Percentiles rank a stretch among this genome's conserved stretches.
Evolutionary conservation across 2,329 filamentous ascomycete genomes (phyloP).

Genomic region (Pseudogymnoascus sp.): DNA sequence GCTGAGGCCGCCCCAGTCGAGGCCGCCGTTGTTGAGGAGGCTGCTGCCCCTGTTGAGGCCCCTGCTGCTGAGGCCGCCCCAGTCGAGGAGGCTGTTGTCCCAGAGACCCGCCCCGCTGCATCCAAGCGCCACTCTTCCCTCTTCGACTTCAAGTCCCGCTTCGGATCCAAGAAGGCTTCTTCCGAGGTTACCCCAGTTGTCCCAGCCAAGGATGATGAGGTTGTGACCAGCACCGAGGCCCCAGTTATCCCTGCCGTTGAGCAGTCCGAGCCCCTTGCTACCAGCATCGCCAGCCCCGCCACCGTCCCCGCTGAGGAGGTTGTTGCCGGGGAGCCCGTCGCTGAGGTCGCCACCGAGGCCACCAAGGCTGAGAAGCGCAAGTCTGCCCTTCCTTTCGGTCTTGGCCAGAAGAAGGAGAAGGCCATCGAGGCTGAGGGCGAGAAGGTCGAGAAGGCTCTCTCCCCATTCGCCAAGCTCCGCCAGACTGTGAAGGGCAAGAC

Average conservation of each 20-base stretch:
- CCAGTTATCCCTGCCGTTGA: conserved; percentile 29
- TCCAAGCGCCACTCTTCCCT: conserved; percentile 28
- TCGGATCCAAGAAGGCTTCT: conserved; percentile 23
- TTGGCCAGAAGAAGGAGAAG: conserved; percentile 53
- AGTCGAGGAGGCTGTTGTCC: conserved; percentile 19
- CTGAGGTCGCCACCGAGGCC: conserved; percentile 28
- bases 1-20: conserved; percentile 22
- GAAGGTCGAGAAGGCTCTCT: conserved; percentile 23
- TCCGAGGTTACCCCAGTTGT: conserved; percentile 19
- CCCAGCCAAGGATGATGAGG: conserved; percentile 25
- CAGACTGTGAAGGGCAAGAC: conserved; percentile 27
- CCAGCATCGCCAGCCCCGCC: conserved; percentile 21
- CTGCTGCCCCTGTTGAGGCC: conserved; percentile 25
- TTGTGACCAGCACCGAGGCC: conserved; percentile 19
- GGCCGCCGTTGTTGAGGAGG: conserved; percentile 34
- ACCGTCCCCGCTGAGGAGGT: conserved; percentile 26
- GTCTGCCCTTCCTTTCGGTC: conserved; percentile 52
- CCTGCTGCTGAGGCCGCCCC: conserved; percentile 23
- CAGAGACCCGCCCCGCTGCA: conserved; percentile 26
- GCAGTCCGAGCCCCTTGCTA: conserved; percentile 23
- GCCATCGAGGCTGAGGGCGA: conserved; percentile 37
- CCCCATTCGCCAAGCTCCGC: conserved; percentile 29
- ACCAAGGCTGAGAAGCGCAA: conserved; percentile 48
- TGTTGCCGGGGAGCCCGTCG: conserved; percentile 29
- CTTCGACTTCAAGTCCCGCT: conserved; percentile 24